Evolutionary conservation across 306 rosid species (phyloP).

Genomic region (Ziziphus jujuba): DNA sequence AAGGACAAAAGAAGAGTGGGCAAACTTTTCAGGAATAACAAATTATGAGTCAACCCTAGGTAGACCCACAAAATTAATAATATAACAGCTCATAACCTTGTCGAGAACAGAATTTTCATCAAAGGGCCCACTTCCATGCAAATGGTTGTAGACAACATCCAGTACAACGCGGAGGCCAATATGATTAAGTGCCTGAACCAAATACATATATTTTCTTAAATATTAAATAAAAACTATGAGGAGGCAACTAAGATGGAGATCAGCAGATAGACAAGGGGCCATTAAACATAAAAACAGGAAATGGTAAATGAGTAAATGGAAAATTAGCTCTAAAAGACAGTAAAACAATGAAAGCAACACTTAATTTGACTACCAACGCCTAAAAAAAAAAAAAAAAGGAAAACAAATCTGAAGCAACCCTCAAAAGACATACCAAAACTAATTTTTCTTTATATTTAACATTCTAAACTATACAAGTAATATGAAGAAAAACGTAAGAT

Average conservation of each 20-base stretch:
- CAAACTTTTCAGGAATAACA: constrained; percentile 24
- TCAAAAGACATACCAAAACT: background rate
- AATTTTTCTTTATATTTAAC: no score
- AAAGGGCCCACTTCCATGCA: constrained; percentile 80
- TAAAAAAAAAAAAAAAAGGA: no score
- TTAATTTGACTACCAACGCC: constrained; percentile 9
- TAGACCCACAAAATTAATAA: constrained; percentile 27
- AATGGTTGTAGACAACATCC: constrained; percentile 93
- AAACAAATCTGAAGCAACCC: background rate
- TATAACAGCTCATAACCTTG: constrained; percentile 50
- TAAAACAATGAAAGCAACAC: constrained; percentile 10
- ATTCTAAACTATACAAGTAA: no score
- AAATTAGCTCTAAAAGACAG: constrained; percentile 5
- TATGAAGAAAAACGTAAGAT: no score
- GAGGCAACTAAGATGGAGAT: background rate
- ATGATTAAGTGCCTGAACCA: constrained; percentile 73
- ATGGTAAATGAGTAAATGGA: background rate
- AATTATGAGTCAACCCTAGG: constrained; percentile 1
- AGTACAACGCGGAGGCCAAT: constrained; percentile 76
- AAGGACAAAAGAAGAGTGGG: constrained; percentile 30
- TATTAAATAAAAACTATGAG: background rate
- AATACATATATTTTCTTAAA: constrained; percentile 15
- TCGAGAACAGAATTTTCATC: constrained; percentile 86
- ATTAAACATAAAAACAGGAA: background rate
- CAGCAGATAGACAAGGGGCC: background rate